These are phyloP conservation scores for Pythium dissotocum DNA, from an alignment of 352 stramenopile species.

Conservation along the genomic window DNA sequence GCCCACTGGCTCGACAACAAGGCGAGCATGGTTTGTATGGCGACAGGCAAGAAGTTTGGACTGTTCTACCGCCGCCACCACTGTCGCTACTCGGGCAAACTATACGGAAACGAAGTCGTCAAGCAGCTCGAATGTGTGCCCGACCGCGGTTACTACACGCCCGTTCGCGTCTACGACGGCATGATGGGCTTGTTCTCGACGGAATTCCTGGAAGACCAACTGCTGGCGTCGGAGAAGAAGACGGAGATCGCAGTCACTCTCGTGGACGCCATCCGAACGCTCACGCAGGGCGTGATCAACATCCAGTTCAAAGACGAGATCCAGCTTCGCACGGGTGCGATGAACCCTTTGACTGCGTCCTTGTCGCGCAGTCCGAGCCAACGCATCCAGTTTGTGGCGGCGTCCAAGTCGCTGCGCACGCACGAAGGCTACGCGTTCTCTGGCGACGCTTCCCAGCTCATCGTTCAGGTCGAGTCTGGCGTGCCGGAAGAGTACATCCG, in stretches of 20 bases:
- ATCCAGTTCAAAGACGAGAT: constrained; percentile 77
- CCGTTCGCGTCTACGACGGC: constrained; percentile 77
- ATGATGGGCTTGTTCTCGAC: constrained; percentile 82
- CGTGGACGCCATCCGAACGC: constrained; percentile 68
- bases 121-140: constrained; percentile 79
- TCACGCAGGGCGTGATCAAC: constrained; percentile 50
- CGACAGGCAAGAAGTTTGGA: constrained; percentile 85
- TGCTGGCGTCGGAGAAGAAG: constrained; percentile 84
- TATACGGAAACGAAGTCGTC: constrained; percentile 85
- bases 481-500: constrained; percentile 86
- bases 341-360: constrained; percentile 24
- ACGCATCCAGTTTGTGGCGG: constrained; percentile 64
- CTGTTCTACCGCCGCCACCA: constrained; percentile 88
- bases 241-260: constrained; percentile 86
- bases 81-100: constrained; percentile 84
- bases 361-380: constrained; percentile 63
- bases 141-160: constrained; percentile 78
- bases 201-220: constrained; percentile 80
- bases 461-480: constrained; percentile 60
- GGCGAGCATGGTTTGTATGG: constrained; percentile 80
- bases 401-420: constrained; percentile 29
- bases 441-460: constrained; percentile 42
- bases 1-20: constrained; percentile 88
- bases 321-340: constrained; percentile 48
- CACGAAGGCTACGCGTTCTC: constrained; percentile 32